Evolutionary conservation across 1,284 basidiomycete genomes (phyloP), one percentile per base, ranked within the genome.

Genomic region (Leccinum griseonigrum): DNA sequence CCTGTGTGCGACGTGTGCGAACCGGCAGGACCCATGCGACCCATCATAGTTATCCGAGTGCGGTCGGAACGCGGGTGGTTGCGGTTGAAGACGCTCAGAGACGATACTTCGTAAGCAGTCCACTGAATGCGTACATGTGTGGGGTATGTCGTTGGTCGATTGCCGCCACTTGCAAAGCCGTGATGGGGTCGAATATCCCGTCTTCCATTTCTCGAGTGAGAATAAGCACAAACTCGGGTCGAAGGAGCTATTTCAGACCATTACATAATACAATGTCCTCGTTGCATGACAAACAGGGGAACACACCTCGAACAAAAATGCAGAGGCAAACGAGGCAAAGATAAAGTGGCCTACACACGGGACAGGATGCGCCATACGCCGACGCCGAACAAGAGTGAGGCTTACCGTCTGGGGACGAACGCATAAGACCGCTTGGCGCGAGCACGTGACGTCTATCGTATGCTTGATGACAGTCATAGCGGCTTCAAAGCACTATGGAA

Each of bases 91-190:
- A 3, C 68, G 69, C 9, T 68, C 73, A 16, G 56, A 58, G 36
- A 69, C 32, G 2, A 71, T 91, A 85, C 63, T 82, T 84, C 32
- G 85, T 82, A 31, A 92, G 77, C 10, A 92, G 77, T 29, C 85
- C 80, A 0, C 87, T 84, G 1, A 93, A 85, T 6, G 91, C 89
- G 70, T 92, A 92, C 38, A 93, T 77, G 66, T 86, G 88, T 1
- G 91, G 91, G 0, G 89, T 92, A 69, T 93, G 91, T 13, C 87
- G 83, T 64, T 92, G 89, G 69, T 93, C 91, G 61, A 93, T 90
- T 13, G 91, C 87, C 55, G 92, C 86, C 59, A 88, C 85, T n/a
- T 84, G 82, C 56, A 92, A 75, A 0, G 83, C 86, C 59, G 86
- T 83, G 64, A 92, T 90, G 22, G 87, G 77, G 61, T 86, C 83